phyloP scores from a whole-genome alignment of 208 protist species.

The Sergeia podlipaevii region DNA sequence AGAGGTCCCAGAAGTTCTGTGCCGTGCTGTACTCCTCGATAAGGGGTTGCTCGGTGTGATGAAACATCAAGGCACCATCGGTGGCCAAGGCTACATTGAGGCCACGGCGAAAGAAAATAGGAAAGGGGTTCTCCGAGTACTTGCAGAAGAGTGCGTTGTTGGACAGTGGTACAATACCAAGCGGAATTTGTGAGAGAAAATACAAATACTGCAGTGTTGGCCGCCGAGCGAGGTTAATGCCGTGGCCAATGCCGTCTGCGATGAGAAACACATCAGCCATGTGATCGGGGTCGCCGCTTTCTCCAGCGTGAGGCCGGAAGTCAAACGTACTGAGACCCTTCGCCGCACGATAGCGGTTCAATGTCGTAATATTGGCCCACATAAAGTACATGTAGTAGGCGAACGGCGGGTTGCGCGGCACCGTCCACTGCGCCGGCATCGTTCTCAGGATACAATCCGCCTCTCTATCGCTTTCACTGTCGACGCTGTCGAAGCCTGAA shows the following conservation, averaged over 20 bases:
- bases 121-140: constrained; percentile 95
- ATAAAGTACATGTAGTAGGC: constrained; percentile 97
- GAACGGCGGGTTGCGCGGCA: constrained; percentile 74
- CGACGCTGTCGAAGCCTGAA: constrained; percentile 95
- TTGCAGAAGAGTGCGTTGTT: constrained; percentile 98
- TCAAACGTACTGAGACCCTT: constrained; percentile 90
- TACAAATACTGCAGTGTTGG: constrained; percentile 98
- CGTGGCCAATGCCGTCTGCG: constrained; percentile 94
- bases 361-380: constrained; percentile 95
- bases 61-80: constrained; percentile 93
- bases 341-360: constrained; percentile 93
- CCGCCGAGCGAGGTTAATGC: constrained; percentile 92
- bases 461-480: constrained; percentile 95
- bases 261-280: constrained; percentile 87
- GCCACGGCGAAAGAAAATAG: constrained; percentile 90
- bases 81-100: constrained; percentile 97
- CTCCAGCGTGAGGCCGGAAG: constrained; percentile 97
- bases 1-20: constrained; percentile 81
- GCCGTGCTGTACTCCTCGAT: constrained; percentile 91
- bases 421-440: constrained; percentile 43
- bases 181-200: constrained; percentile 96
- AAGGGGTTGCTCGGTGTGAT: constrained; percentile 93
- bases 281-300: constrained; percentile 89
- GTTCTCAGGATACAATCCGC: constrained; percentile 30
- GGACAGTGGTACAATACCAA: constrained; percentile 96